A percentile compares a stretch with the other conserved stretches of the same genome.
Conservation (phyloP, 345 rosid species). For the Acer yangbiense region DNA sequence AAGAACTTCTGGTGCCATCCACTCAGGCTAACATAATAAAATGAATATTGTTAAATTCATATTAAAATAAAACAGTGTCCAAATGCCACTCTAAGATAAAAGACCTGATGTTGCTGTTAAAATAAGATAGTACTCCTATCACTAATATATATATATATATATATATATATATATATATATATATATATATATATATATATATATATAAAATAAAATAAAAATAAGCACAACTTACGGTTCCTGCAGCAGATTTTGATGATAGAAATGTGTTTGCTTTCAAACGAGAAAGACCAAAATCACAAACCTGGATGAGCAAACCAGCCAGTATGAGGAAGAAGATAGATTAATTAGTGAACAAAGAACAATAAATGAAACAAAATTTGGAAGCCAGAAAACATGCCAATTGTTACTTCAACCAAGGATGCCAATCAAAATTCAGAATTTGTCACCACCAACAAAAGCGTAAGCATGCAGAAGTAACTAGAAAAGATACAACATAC, state of each 20-base stretch:
- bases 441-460: neutral
- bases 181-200: neutral
- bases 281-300: slow-evolving; percentile 99
- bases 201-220: neutral
- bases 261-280: slow-evolving; percentile 93
- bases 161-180: neutral
- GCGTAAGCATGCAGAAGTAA: neutral
- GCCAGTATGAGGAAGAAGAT: slow-evolving; percentile 13
- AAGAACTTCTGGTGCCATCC: slow-evolving; percentile 99
- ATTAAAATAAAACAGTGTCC: neutral
- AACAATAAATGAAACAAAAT: neutral
- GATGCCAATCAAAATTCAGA: slow-evolving; percentile 9
- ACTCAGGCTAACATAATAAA: slow-evolving; percentile 72
- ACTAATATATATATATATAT: neutral
- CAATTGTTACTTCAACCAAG: neutral
- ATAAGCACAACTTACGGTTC: slow-evolving; percentile 76
- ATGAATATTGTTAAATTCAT: slow-evolving; percentile 16
- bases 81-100: slow-evolving; percentile 12
- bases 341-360: slow-evolving; percentile 4
- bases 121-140: neutral
- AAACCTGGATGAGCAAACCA: slow-evolving; percentile 57
- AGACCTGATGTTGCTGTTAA: slow-evolving; percentile 1
- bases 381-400: neutral
- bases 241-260: slow-evolving; percentile 99
- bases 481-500: neutral